Conservation (phyloP, 768 basidiomycete species). For the Lactifluus volemus region DNA sequence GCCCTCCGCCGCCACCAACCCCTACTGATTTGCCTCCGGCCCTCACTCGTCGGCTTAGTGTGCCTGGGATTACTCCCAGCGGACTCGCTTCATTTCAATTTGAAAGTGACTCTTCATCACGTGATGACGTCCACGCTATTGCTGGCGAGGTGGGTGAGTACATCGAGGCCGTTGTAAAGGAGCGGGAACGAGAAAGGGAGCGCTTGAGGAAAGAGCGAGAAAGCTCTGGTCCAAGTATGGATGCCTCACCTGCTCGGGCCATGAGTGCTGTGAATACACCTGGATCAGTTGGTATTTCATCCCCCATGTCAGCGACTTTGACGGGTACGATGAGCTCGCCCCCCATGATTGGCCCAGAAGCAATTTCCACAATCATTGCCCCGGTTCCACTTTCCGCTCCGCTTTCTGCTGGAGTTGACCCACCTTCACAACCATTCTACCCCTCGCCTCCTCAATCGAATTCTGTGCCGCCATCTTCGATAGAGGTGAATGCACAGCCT, state of each 20-base stretch:
- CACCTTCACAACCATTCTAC: constrained; percentile 35
- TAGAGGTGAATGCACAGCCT: neutral
- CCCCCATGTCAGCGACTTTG: constrained; percentile 8
- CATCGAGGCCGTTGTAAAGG: constrained; percentile 67
- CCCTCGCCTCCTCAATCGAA: constrained; percentile 54
- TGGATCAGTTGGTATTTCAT: constrained; percentile 8
- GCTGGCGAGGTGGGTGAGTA: constrained; percentile 58
- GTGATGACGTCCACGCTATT: constrained; percentile 38
- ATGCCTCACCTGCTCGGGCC: constrained; percentile 9
- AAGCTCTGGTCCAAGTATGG: constrained; percentile 24
- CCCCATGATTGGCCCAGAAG: neutral
- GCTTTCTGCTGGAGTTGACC: constrained; percentile 22
- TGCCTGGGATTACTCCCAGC: neutral
- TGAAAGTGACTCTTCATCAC: constrained; percentile 23
- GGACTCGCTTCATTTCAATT: constrained; percentile 45
- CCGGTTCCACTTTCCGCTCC: constrained; percentile 20
- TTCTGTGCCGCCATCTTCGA: constrained; percentile 14
- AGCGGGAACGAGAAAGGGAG: constrained; percentile 72
- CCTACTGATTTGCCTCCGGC: constrained; percentile 15
- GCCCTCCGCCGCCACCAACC: neutral
- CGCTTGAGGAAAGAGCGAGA: constrained; percentile 61
- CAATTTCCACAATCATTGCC: constrained; percentile 7
- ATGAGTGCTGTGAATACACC: constrained; percentile 13
- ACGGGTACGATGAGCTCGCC: constrained; percentile 11
- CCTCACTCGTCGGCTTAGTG: constrained; percentile 5